Conservation (phyloP, 768 basidiomycete species). For the Auriscalpium vulgare region DNA sequence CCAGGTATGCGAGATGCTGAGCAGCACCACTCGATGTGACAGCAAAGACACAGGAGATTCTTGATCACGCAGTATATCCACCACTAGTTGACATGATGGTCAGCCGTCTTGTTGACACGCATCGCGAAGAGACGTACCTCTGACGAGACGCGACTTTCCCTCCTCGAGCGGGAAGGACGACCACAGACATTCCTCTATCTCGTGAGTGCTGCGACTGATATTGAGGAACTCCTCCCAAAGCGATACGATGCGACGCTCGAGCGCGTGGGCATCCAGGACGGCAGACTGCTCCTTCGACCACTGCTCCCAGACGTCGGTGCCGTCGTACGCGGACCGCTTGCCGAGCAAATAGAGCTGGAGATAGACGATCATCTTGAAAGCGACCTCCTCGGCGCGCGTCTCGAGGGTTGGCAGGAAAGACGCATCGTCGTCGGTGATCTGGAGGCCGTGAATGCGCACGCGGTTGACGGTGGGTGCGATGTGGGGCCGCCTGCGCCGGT, state of each 20-base stretch:
- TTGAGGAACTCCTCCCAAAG: constrained; percentile 38
- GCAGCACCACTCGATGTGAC: constrained; percentile 9
- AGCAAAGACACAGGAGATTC: constrained; percentile 5
- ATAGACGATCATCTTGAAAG: constrained; percentile 16
- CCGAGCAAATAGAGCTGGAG: constrained; percentile 14
- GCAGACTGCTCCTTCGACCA: constrained; percentile 29
- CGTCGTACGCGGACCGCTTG: neutral
- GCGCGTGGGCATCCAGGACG: constrained; percentile 19
- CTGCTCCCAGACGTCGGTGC: constrained; percentile 32
- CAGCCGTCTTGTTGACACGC: neutral
- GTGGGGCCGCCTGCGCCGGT: neutral
- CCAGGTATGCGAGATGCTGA: constrained; percentile 12
- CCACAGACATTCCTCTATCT: constrained; percentile 46
- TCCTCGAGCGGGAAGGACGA: constrained; percentile 30
- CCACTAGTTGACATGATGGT: constrained; percentile 1
- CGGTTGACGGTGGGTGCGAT: constrained; percentile 9
- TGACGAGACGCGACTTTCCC: constrained; percentile 6
- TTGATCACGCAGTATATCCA: constrained; percentile 7
- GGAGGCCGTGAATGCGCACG: constrained; percentile 17
- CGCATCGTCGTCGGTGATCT: neutral
- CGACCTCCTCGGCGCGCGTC: neutral
- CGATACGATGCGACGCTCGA: constrained; percentile 27
- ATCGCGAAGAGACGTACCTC: constrained; percentile 15
- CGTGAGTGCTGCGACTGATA: constrained; percentile 29
- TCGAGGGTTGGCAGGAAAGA: neutral